Base-by-base conservation (phyloP, 169 alveolate genomes). In the Plasmodium cynomolgi region DNA sequence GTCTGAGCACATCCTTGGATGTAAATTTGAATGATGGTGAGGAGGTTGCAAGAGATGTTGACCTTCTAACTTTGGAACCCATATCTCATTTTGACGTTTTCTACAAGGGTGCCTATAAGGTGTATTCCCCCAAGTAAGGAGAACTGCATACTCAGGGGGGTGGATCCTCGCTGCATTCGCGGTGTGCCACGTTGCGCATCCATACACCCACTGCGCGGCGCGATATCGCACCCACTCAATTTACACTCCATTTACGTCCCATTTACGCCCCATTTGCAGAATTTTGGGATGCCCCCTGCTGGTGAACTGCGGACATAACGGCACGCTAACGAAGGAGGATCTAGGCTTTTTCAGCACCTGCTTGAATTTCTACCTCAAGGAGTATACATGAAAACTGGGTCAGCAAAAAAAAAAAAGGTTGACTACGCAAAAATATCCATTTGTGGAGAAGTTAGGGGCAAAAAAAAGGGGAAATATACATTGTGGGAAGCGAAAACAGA, bases 261-360 rank as follows among this genome's bases (percentile, higher is more conserved):
- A 7, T 75, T 86, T 85, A 1, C 39, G 33, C 33, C 81, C 83
- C 83, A 13, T 33, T 37, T 90, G 84, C 85, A 90, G 94, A 39
- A 82, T 54, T 81, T 68, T 90, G 83, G 94, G 94, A 13, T 81
- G 39, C 37, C 94, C 94, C 1, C 20, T 90, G 83, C 4, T 90
- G 31, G 94, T 90, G 7, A 90, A 90, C 37, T 80, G 91, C 73
- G 94, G 94, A 20, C 94, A 90, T 41, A 90, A 90, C 50, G 94
- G 94, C 26, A 90, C 47, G 50, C 23, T 90, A 50, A 71, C 81
- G 56, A 90, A 90, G 58, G 91, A 81, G 29, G 81, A 90, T 33
- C 84, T 50, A 39, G 15, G 34, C 62, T 90, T 90, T 80, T 90
- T 90, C 9, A 31, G 74, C 6, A 17, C 74, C 15, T 90, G 94